phyloP scores from a whole-genome alignment of 768 basidiomycete species.

The Agaricus sinodeliciosus region DNA sequence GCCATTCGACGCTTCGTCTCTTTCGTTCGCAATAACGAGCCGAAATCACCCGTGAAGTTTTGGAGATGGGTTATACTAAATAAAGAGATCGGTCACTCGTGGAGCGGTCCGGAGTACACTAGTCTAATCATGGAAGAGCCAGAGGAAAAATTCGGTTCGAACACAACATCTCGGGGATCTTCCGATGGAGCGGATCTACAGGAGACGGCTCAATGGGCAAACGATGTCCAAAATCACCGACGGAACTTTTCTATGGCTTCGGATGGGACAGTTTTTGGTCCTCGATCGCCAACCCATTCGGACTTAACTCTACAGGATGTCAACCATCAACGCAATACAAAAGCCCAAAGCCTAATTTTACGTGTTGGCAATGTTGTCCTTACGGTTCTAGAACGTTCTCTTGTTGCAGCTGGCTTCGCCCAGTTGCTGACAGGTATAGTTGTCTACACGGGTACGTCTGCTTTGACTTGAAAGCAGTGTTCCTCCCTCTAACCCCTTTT shows the following conservation, averaged over 20 bases:
- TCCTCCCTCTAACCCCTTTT: not conserved
- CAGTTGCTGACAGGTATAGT: slow-evolving; percentile 66
- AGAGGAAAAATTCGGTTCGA: slow-evolving; percentile 42
- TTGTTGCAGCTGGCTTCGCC: slow-evolving; percentile 68
- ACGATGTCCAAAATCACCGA: slow-evolving; percentile 36
- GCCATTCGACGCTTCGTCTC: slow-evolving; percentile 42
- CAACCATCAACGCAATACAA: slow-evolving; percentile 16
- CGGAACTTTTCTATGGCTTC: slow-evolving; percentile 42
- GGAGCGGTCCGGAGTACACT: slow-evolving; percentile 44
- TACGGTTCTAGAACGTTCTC: slow-evolving; percentile 47
- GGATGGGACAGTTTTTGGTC: slow-evolving; percentile 47
- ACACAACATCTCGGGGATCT: slow-evolving; percentile 31
- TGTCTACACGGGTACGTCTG: slow-evolving; percentile 60
- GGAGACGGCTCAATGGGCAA: slow-evolving; percentile 49
- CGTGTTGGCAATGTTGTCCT: slow-evolving; percentile 45
- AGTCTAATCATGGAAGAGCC: slow-evolving; percentile 49
- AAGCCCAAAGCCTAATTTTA: slow-evolving; percentile 20
- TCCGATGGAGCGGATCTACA: slow-evolving; percentile 26
- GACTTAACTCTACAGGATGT: slow-evolving; percentile 50
- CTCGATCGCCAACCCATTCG: slow-evolving; percentile 42
- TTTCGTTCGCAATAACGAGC: slow-evolving; percentile 37
- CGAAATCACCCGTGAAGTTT: slow-evolving; percentile 39
- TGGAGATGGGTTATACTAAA: slow-evolving; percentile 55
- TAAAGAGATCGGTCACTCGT: slow-evolving; percentile 24
- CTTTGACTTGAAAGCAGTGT: not conserved